A percentile compares a stretch with the other conserved stretches of the same genome.
Conservation (phyloP, 2,329 filamentous ascomycete species). For the Paecilomyces sp. region DNA sequence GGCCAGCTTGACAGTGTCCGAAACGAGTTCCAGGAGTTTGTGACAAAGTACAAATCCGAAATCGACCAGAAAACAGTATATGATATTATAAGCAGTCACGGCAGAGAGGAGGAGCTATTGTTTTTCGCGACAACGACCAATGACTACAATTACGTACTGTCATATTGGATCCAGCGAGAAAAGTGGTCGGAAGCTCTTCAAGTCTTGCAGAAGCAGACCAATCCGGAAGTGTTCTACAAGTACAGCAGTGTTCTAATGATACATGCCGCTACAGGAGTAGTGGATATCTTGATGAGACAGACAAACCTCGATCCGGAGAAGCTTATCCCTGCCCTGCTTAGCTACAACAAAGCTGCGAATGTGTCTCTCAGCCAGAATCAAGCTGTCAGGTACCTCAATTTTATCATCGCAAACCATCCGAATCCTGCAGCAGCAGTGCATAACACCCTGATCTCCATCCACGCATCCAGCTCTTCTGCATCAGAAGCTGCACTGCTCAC, state of each 20-base stretch:
- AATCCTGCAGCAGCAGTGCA: slow-evolving; percentile 80
- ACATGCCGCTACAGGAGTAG: slow-evolving; percentile 72
- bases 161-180: slow-evolving; percentile 96
- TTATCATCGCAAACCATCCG: slow-evolving; percentile 76
- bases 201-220: slow-evolving; percentile 87
- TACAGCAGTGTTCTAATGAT: slow-evolving; percentile 97
- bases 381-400: slow-evolving; percentile 86
- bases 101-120: slow-evolving; percentile 83
- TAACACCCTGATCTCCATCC: slow-evolving; percentile 94
- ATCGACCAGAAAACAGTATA: slow-evolving; percentile 89
- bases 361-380: slow-evolving; percentile 72
- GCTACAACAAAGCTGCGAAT: slow-evolving; percentile 72
- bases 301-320: slow-evolving; percentile 75
- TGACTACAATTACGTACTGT: slow-evolving; percentile 90
- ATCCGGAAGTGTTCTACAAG: slow-evolving; percentile 88
- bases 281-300: slow-evolving; percentile 95
- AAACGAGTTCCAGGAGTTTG: slow-evolving; percentile 81
- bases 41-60: slow-evolving; percentile 75
- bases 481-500: slow-evolving; percentile 80
- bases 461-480: slow-evolving; percentile 74
- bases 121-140: slow-evolving; percentile 83
- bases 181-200: slow-evolving; percentile 80
- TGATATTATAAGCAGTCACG: slow-evolving; percentile 92
- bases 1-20: slow-evolving; percentile 64
- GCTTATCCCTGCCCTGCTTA: slow-evolving; percentile 86